Evolutionary conservation across 768 basidiomycete genomes (phyloP).

Genomic region (Xerocomellus amylosporus): DNA sequence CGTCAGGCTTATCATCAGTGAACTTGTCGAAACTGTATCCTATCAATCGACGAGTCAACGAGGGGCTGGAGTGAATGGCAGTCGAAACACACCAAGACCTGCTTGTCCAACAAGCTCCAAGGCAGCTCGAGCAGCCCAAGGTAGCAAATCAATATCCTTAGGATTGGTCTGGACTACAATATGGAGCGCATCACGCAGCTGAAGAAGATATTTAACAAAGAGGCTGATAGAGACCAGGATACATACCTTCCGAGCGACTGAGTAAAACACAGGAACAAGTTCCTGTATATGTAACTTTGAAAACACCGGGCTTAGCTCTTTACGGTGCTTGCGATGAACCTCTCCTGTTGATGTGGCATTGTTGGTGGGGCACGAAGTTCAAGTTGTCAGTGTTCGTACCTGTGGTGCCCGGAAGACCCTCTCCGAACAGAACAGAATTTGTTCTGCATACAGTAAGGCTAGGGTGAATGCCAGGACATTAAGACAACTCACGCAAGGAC

Average conservation of each 20-base stretch:
- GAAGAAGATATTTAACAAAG: background rate
- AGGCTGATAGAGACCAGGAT: background rate
- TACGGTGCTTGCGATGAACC: conserved; percentile 2
- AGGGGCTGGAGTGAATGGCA: background rate
- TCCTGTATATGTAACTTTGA: conserved; percentile 1
- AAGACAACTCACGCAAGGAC: background rate
- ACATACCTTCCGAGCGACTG: background rate
- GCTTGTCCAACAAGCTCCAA: conserved; percentile 3
- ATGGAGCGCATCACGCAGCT: conserved; percentile 1
- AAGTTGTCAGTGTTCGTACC: background rate
- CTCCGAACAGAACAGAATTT: background rate
- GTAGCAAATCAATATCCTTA: background rate
- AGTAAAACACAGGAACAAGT: conserved; percentile 1
- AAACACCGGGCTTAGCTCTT: background rate
- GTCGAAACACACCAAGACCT: background rate
- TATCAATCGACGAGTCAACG: background rate
- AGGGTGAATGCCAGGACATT: background rate
- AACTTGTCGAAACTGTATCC: conserved; percentile 7
- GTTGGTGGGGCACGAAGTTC: no score
- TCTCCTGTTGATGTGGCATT: background rate
- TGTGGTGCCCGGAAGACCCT: conserved; percentile 2
- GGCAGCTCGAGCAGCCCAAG: background rate
- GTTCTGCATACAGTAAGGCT: background rate
- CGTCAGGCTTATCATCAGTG: background rate
- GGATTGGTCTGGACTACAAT: background rate